Evolutionary conservation across 2,329 filamentous ascomycete genomes (phyloP), one percentile per base, ranked within the genome.

Genomic region (Verticillium isaacii): DNA sequence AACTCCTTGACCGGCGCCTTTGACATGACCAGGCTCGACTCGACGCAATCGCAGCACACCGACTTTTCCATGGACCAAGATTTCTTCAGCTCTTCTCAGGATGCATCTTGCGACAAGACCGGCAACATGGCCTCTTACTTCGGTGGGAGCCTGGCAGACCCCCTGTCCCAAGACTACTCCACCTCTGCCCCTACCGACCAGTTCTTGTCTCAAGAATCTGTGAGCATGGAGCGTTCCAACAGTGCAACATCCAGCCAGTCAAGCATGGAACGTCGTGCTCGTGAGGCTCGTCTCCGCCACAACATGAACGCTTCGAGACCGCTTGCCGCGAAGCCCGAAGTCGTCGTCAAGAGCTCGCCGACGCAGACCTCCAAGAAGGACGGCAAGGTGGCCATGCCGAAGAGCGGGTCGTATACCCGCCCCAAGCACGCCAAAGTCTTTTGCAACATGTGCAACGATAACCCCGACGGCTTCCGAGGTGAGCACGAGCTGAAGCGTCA

Each of bases 401-500:
- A 78, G 66, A 73, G 77, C 60, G 71, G 63, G 17, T 73, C 76
- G 45, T 83, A 84, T 64, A 76, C 81, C 58, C 88, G 90, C 17
- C 89, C 89, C 32, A 85, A 85, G 68, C 88, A 90, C 64, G 84
- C 85, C 39, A 92, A 90, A 73, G 86, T 91, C 64, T 85, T 84
- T 70, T 96, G 93, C 73, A 72, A 76, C 1, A 77, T 85, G 63
- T 97, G 92, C 77, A 82, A 83, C 59, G 87, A 91, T 61, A 85
- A 91, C 59, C 89, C 88, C 0, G 85, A 90, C 19, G 92, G 91
- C 55, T 96, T 96, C 74, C 87, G 93, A 37, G 93, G 93, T 60
- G 90, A 93, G 29, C 93, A 96, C 71, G 93, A 97, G 73, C 83
- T 92, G 32, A 84, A 86, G 54, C 83, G 89, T 19, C 89, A 92